A percentile compares a stretch with the other conserved stretches of the same genome.
Evolutionary conservation across 306 rosid species (phyloP).

Genomic region (Castanea crenata): DNA sequence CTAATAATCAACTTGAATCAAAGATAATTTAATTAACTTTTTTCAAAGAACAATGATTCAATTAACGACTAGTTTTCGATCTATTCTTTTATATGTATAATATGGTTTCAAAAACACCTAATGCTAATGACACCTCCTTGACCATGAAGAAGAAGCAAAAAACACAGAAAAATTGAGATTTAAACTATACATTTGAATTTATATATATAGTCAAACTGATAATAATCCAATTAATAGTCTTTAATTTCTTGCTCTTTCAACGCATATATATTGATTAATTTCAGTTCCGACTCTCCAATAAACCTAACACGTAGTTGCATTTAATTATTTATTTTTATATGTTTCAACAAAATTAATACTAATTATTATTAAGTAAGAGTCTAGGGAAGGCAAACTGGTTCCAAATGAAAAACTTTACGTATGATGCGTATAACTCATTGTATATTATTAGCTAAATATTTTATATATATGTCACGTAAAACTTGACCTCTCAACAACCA

Average conservation of each 20-base stretch:
- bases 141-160: neutral
- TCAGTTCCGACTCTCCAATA: neutral
- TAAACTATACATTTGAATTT: neutral
- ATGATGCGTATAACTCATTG: neutral
- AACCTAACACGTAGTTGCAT: neutral
- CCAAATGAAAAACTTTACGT: neutral
- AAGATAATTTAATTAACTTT: too few species aligned
- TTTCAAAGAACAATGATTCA: too few species aligned
- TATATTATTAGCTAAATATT: neutral
- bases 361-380: too few species aligned
- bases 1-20: too few species aligned
- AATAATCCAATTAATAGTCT: neutral
- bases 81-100: too few species aligned
- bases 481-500: neutral
- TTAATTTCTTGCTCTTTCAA: neutral
- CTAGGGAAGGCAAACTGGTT: too few species aligned
- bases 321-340: neutral
- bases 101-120: neutral
- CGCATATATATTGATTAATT: neutral
- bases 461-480: neutral
- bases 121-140: neutral
- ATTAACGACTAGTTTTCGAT: too few species aligned
- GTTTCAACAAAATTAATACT: neutral
- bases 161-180: neutral
- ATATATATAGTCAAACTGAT: neutral